These are phyloP conservation scores for Aspergillus spinulosporus DNA, from an alignment of 2,329 filamentous ascomycete species.

Conservation along the genomic window DNA sequence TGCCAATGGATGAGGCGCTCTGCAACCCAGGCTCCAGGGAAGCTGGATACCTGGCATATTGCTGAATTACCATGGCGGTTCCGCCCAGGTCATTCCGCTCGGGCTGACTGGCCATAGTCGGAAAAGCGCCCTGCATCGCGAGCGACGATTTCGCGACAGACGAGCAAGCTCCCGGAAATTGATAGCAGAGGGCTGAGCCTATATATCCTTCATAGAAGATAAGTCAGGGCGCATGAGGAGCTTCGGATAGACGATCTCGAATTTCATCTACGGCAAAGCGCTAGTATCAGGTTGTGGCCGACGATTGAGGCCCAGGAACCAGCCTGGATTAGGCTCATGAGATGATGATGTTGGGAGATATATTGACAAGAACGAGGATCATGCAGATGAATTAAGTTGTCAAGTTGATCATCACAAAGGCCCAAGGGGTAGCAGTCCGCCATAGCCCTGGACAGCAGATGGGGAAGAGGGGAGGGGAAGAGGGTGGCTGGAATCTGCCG, in stretches of 20 bases:
- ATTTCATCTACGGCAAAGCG: conserved; percentile 2
- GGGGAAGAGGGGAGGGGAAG: conserved; percentile 16
- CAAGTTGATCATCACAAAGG: conserved; percentile 9
- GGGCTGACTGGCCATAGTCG: conserved; percentile 29
- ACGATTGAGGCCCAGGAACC: conserved; percentile 14
- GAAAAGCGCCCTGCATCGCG: conserved; percentile 37
- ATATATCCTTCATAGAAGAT: background rate
- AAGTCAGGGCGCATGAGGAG: conserved; percentile 10
- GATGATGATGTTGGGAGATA: conserved; percentile 6
- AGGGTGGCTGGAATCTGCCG: conserved; percentile 23
- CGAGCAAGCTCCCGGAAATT: background rate
- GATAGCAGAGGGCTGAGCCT: background rate
- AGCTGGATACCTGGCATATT: conserved; percentile 40
- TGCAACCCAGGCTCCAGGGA: conserved; percentile 37
- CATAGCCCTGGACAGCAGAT: conserved; percentile 19
- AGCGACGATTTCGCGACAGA: background rate
- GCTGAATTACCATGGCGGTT: conserved; percentile 34
- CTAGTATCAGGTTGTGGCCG: conserved; percentile 1
- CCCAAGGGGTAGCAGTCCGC: conserved; percentile 5
- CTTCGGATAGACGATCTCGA: conserved; percentile 4
- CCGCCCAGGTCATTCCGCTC: conserved; percentile 28
- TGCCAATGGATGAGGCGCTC: conserved; percentile 40
- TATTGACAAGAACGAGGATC: conserved; percentile 12
- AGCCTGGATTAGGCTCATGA: conserved; percentile 22
- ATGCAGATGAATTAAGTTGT: conserved; percentile 9